Percentiles rank a stretch among this genome's conserved stretches.
phyloP scores from a whole-genome alignment of 2,329 filamentous ascomycete genomes.

The Penicillium sp. region DNA sequence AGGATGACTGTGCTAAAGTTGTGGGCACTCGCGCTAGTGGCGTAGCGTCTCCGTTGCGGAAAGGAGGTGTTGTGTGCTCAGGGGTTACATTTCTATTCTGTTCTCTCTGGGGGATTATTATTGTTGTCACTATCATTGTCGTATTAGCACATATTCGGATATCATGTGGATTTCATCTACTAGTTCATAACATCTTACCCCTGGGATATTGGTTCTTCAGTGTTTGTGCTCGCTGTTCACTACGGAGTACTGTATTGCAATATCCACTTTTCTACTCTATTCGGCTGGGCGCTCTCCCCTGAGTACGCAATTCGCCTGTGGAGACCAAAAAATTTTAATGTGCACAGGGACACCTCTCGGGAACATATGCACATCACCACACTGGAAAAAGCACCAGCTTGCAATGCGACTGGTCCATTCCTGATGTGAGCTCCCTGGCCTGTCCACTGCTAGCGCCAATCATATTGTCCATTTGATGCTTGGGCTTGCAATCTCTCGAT shows the following conservation, averaged over 20 bases:
- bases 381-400: background rate
- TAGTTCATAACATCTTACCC: background rate
- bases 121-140: too few species aligned
- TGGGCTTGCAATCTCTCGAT: slow-evolving; percentile 1
- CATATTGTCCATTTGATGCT: background rate
- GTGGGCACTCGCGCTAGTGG: slow-evolving; percentile 15
- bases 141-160: background rate
- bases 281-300: background rate
- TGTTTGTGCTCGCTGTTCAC: background rate
- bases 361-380: background rate
- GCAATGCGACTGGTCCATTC: slow-evolving; percentile 9
- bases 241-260: background rate
- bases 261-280: background rate
- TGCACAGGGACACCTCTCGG: slow-evolving; percentile 1
- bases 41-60: slow-evolving; percentile 22
- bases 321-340: background rate
- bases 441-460: slow-evolving; percentile 4
- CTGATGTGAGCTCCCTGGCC: background rate
- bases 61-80: slow-evolving; percentile 12
- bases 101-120: background rate
- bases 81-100: slow-evolving; percentile 3
- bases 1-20: background rate
- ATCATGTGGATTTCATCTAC: background rate
- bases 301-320: background rate
- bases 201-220: background rate